Evolutionary conservation across 768 basidiomycete species (phyloP), one percentile per base, ranked within the genome.

Genomic region (Leccinum subgranulosum): DNA sequence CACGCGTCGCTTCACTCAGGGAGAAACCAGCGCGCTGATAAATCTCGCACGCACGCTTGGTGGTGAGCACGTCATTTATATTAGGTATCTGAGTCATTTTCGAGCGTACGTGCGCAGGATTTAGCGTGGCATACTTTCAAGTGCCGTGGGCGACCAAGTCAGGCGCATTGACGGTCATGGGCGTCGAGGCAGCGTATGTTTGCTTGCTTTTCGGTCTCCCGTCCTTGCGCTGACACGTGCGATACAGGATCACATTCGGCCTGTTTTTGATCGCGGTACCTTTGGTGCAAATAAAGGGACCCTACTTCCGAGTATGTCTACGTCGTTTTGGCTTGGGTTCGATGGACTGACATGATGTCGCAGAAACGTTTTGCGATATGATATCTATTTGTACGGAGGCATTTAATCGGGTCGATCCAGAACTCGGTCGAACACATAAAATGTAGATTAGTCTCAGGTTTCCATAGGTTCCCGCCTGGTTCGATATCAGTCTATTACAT

Each of bases 1-100:
- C 11, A 2, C 19, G 15, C 29, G 8, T 33, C n/a, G 21, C 25
- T 55, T 56, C 5, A 1, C 6, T 4, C 29, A 76, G 64, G 78
- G 79, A 27, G 79, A 80, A 62, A 71, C 73, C n/a, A 75, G 75
- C 48, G 75, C 79, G 6, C 61, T 80, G 39, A 66, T 79, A 61
- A 80, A 79, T 57, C 70, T 78, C 34, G 69, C 73, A 10, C 72
- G 79, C 10, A 65, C 64, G 0, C 66, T 75, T 10, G 63, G 64
- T 2, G 75, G 75, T 59, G 61, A 69, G 55, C 36, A 57, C 19
- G 8, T 21, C 2, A 2, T 17, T 49, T 43, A 2, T 49, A 21
- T 56, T 1, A 1, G 21, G 27, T 52, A 9, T 53, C 19, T 48
- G 17, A 57, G 11, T 1, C 34, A 29, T 2, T 41, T 47, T 50